Evolutionary conservation across 2,329 filamentous ascomycete species (phyloP).

Genomic region (Delphinella strobiligena): DNA sequence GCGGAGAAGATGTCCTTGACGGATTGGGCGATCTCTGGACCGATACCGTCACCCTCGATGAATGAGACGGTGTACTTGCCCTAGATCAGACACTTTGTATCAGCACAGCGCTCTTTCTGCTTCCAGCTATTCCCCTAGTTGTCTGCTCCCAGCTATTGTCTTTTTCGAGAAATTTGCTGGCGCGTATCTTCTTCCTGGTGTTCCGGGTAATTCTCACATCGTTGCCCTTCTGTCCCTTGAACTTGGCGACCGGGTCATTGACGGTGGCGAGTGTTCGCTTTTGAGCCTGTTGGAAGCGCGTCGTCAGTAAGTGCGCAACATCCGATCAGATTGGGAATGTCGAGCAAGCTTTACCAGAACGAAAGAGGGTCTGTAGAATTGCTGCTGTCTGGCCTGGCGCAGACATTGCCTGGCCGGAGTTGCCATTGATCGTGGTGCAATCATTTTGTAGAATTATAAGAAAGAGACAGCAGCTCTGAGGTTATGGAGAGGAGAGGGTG

Average conservation of each 20-base stretch:
- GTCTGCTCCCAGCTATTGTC: too few species aligned
- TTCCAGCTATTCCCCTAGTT: too few species aligned
- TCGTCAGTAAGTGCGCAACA: conserved; percentile 1
- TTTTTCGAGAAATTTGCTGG: too few species aligned
- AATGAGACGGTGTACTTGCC: conserved; percentile 92
- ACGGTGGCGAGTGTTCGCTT: conserved; percentile 44
- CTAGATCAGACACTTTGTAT: conserved; percentile 32
- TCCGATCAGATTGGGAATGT: conserved; percentile 5
- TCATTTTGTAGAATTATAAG: conserved; percentile 48
- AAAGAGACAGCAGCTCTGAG: background rate
- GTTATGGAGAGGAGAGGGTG: conserved; percentile 4
- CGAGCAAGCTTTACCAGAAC: conserved; percentile 7
- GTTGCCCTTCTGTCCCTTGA: conserved; percentile 78
- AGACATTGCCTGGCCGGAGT: conserved; percentile 69
- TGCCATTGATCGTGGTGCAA: conserved; percentile 68
- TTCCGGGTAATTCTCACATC: conserved; percentile 49
- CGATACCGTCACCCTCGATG: conserved; percentile 98
- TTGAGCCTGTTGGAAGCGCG: conserved; percentile 15
- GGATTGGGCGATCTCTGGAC: conserved; percentile 91
- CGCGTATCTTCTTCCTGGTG: too few species aligned
- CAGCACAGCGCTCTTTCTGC: conserved; percentile 27
- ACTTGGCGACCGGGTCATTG: conserved; percentile 73
- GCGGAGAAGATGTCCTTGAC: conserved; percentile 98
- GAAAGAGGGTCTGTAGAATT: conserved; percentile 24
- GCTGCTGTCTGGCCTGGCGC: conserved; percentile 46